Percentiles rank a stretch among this genome's conserved stretches.
Conservation (phyloP, 352 stramenopile genomes). For the Phytophthora idaei region DNA sequence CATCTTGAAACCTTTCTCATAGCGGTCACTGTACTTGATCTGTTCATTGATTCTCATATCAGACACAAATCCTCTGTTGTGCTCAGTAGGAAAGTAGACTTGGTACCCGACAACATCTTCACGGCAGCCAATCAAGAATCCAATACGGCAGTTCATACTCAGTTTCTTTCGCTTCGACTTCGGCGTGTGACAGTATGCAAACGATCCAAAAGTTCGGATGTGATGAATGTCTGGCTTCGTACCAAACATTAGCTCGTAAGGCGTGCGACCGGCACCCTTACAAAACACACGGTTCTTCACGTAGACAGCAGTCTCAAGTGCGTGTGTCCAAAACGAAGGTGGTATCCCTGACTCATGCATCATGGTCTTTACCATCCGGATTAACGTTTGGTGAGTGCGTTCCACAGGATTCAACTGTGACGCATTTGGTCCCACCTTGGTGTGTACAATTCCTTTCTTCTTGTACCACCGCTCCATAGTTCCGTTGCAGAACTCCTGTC, state of each 20-base stretch:
- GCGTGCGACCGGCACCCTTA: neutral
- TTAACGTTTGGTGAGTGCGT: conserved; percentile 5
- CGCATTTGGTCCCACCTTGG: neutral
- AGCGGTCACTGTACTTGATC: conserved; percentile 1
- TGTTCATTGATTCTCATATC: neutral
- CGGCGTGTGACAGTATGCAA: neutral
- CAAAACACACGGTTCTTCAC: neutral
- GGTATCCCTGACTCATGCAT: neutral
- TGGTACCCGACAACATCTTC: neutral
- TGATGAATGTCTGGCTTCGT: neutral
- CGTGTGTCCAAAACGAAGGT: neutral
- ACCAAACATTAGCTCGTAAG: neutral
- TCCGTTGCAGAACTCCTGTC: conserved; percentile 7
- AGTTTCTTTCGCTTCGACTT: neutral
- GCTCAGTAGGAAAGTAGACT: neutral
- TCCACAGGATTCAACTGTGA: conserved; percentile 3
- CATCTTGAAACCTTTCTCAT: neutral
- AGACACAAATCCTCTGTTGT: neutral
- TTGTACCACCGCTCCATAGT: conserved; percentile 6
- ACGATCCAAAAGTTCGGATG: neutral
- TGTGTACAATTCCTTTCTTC: conserved; percentile 2
- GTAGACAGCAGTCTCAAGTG: neutral
- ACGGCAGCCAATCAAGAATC: neutral
- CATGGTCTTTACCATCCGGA: conserved; percentile 2
- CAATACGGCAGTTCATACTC: neutral